A percentile compares a stretch with the other conserved stretches of the same genome.
These are phyloP conservation scores for Sphagnum contortum DNA, from an alignment of 225 moss, liverwort and hornwort genomes.

Conservation along the genomic window DNA sequence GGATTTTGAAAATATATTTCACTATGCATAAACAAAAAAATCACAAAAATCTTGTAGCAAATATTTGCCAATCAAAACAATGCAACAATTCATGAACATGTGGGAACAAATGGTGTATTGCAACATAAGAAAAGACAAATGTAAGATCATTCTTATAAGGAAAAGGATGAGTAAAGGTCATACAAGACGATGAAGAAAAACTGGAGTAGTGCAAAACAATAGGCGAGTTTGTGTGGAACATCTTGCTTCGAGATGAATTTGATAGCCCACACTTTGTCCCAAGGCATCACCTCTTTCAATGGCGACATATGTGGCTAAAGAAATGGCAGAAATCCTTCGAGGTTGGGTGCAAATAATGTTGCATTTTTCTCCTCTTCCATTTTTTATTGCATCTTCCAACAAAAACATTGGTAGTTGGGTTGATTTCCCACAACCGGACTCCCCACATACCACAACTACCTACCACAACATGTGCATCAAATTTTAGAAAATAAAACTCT, in stretches of 20 bases:
- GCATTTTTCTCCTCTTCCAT: conserved; percentile 20
- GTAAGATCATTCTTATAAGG: no score
- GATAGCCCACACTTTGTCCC: conserved; percentile 63
- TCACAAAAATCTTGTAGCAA: no score
- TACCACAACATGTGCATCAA: conserved; percentile 4
- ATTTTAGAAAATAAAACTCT: no score
- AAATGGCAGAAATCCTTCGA: conserved; percentile 60
- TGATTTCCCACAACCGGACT: conserved; percentile 73
- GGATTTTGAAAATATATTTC: no score
- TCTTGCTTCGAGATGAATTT: conserved; percentile 50
- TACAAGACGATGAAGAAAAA: conserved; percentile 66
- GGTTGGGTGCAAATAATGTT: conserved; percentile 84
- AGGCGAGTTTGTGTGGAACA: conserved; percentile 56
- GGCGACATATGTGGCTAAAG: conserved; percentile 68
- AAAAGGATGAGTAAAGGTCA: background rate
- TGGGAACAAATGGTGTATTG: no score
- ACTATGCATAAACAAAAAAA: no score
- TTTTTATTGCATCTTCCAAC: conserved; percentile 58
- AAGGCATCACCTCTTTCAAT: conserved; percentile 64
- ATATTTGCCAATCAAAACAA: no score
- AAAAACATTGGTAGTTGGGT: conserved; percentile 80
- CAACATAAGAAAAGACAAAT: no score
- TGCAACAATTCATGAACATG: no score
- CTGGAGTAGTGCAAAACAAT: conserved; percentile 64
- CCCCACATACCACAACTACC: conserved; percentile 77